phyloP scores from a whole-genome alignment of 805 yeast genomes.

The Candida hispaniensis region DNA sequence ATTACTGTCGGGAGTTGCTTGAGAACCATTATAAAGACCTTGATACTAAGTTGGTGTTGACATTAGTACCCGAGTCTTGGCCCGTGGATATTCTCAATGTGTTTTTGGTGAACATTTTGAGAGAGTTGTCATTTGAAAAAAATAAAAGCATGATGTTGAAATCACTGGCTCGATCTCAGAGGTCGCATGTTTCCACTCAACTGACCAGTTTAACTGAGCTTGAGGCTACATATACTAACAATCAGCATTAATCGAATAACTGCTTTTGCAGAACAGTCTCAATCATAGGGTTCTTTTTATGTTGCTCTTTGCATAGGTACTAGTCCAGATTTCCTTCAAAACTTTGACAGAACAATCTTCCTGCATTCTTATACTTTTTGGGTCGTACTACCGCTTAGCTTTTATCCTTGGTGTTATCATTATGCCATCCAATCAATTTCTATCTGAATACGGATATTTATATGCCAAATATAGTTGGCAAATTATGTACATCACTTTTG shows the following conservation, averaged over 20 bases:
- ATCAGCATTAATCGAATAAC: not conserved
- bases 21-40: conserved; percentile 25
- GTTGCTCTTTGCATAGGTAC: too few relatives aligned
- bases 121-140: conserved; percentile 18
- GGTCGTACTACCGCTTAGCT: too few relatives aligned
- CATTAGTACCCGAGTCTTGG: conserved; percentile 27
- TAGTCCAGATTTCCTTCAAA: too few relatives aligned
- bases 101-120: conserved; percentile 20
- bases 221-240: conserved; percentile 2
- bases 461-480: too few relatives aligned
- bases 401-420: too few relatives aligned
- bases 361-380: too few relatives aligned
- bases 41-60: conserved; percentile 25
- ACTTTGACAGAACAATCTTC: too few relatives aligned
- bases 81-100: conserved; percentile 26
- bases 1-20: conserved; percentile 23
- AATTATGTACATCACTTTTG: too few relatives aligned
- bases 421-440: too few relatives aligned
- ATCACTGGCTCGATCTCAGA: conserved; percentile 21
- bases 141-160: conserved; percentile 18
- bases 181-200: conserved; percentile 16
- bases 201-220: conserved; percentile 8
- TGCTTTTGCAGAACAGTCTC: too few relatives aligned
- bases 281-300: too few relatives aligned
- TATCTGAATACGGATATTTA: too few relatives aligned